Conservation (phyloP, 192 early-diverging fungal species). For the Dimargaris verticillata region DNA sequence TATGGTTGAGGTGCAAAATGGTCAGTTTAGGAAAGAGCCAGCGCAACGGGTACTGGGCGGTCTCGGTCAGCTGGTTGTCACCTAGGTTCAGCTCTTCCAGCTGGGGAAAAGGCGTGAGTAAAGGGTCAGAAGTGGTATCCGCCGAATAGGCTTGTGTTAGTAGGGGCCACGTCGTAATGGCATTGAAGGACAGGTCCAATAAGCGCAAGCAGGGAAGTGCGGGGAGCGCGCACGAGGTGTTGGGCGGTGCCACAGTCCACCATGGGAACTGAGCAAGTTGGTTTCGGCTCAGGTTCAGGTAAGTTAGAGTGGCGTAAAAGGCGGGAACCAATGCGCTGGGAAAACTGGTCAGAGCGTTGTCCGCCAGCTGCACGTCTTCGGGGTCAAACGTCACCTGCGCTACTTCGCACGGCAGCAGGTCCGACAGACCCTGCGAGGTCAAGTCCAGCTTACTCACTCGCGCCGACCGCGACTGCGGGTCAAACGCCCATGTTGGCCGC, state of each 20-base stretch:
- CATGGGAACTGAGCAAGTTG: constrained; percentile 27
- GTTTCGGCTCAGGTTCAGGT: constrained; percentile 33
- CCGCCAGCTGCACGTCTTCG: background rate
- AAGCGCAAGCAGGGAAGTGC: constrained; percentile 21
- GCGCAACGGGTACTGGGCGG: constrained; percentile 18
- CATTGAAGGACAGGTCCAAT: constrained; percentile 29
- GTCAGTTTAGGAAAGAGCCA: constrained; percentile 26
- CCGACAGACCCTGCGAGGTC: background rate
- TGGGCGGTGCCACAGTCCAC: constrained; percentile 6
- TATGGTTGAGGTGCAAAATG: constrained; percentile 21
- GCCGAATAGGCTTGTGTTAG: constrained; percentile 1
- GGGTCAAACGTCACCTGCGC: background rate
- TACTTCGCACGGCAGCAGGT: background rate
- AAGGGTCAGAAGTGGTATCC: background rate
- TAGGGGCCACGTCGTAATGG: constrained; percentile 13
- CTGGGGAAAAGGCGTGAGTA: constrained; percentile 22
- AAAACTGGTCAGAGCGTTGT: background rate
- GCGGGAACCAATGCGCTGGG: background rate
- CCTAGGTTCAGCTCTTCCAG: constrained; percentile 20
- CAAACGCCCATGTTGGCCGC: too few relatives aligned
- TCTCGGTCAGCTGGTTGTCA: constrained; percentile 10
- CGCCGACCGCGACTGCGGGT: background rate
- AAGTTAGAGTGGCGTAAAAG: constrained; percentile 21
- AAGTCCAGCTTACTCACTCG: background rate
- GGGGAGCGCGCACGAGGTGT: background rate